Percentiles rank a stretch among this genome's conserved stretches.
phyloP scores from a whole-genome alignment of 805 yeast genomes.

The Candida silvatica region DNA sequence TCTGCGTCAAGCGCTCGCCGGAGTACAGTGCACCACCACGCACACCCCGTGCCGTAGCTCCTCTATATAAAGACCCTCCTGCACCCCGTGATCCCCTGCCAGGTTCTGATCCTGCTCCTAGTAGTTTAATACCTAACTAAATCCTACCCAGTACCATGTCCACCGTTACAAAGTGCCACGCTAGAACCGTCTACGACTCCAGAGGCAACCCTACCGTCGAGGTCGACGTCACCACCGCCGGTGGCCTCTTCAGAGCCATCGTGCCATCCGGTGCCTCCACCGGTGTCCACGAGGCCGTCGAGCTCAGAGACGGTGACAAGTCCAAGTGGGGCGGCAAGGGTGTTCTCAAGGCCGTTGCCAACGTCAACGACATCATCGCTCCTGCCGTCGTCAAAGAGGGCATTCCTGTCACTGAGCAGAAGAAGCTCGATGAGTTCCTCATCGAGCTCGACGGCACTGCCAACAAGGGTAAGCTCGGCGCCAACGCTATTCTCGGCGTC shows the following conservation, averaged over 20 bases:
- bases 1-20: too few relatives aligned
- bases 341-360: conserved; percentile 93
- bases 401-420: conserved; percentile 82
- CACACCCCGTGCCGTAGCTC: too few relatives aligned
- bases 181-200: conserved; percentile 98
- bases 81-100: too few relatives aligned
- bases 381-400: conserved; percentile 82
- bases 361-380: conserved; percentile 90
- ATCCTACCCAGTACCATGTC: too few relatives aligned
- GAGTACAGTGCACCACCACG: too few relatives aligned
- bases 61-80: too few relatives aligned
- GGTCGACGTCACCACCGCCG: conserved; percentile 89
- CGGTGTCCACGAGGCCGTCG: conserved; percentile 97
- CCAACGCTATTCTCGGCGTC: conserved; percentile 97
- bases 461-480: conserved; percentile 96
- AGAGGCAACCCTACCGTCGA: conserved; percentile 99
- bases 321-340: conserved; percentile 98
- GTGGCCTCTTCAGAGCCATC: conserved; percentile 92
- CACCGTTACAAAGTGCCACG: conserved; percentile 76
- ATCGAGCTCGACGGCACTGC: conserved; percentile 89
- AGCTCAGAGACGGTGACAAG: conserved; percentile 97
- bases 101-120: too few relatives aligned
- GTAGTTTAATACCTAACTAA: too few relatives aligned
- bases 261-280: conserved; percentile 99
- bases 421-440: conserved; percentile 79